phyloP scores from a whole-genome alignment of 768 basidiomycete genomes.

The Suillus variegatus region DNA sequence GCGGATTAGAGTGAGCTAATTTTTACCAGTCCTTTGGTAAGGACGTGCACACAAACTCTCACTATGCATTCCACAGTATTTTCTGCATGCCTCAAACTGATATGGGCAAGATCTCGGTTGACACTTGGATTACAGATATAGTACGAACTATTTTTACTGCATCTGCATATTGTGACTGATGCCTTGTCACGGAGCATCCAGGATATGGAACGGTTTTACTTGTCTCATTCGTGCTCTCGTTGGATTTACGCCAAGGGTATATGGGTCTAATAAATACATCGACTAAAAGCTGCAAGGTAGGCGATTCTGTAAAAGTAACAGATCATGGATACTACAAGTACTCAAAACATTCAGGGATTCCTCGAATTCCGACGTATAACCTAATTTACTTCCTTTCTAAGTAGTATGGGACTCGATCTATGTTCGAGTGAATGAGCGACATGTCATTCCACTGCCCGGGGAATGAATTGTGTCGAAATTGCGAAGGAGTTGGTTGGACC shows the following conservation, averaged over 20 bases:
- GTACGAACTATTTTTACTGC: not conserved
- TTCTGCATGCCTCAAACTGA: not conserved
- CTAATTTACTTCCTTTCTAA: not conserved
- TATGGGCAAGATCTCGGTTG: not conserved
- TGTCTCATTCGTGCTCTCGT: not conserved
- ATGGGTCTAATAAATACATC: not conserved
- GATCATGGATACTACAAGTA: not conserved
- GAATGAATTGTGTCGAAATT: not conserved
- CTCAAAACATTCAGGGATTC: not conserved
- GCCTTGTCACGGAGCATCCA: not conserved
- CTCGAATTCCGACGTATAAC: not conserved
- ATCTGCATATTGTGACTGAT: not conserved
- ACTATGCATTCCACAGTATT: not conserved
- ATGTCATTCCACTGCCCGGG: not conserved
- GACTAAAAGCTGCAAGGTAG: not conserved
- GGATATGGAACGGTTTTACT: not conserved
- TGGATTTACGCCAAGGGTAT: not conserved
- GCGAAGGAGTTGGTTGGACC: not conserved
- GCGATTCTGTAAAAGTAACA: not conserved
- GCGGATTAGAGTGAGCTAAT: not conserved
- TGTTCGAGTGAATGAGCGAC: not conserved
- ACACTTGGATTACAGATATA: not conserved
- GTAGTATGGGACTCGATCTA: slow-evolving; percentile 4
- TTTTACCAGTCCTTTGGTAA: not conserved
- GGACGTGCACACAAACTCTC: not conserved